Conservation (phyloP, 2,329 filamentous ascomycete genomes). For the Colletotrichum sojae region DNA sequence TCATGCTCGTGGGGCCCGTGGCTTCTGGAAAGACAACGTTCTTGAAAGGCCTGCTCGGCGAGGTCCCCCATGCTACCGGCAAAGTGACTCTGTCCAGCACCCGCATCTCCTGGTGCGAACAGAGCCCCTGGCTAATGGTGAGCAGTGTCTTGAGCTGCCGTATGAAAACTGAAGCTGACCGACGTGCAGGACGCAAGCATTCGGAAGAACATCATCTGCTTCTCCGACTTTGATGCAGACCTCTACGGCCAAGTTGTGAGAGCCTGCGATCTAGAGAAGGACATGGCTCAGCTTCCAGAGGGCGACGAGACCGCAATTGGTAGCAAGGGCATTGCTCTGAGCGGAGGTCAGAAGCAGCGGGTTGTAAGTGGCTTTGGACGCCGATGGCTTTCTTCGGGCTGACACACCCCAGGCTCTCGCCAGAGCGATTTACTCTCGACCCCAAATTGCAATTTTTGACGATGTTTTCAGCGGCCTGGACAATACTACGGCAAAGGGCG, state of each 20-base stretch:
- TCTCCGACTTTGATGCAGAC: constrained; percentile 44
- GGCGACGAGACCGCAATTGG: constrained; percentile 58
- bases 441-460: constrained; percentile 52
- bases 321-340: constrained; percentile 60
- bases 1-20: constrained; percentile 58
- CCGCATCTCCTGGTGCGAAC: constrained; percentile 50
- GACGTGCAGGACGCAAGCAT: constrained; percentile 49
- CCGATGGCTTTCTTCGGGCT: not conserved
- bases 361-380: constrained; percentile 47
- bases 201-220: constrained; percentile 53
- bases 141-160: not conserved
- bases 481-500: constrained; percentile 48
- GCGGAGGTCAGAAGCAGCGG: constrained; percentile 62
- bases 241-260: constrained; percentile 46
- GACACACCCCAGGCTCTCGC: constrained; percentile 51
- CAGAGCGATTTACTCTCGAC: constrained; percentile 54
- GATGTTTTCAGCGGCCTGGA: constrained; percentile 57
- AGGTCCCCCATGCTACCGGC: constrained; percentile 45
- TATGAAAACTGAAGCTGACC: not conserved
- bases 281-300: constrained; percentile 50
- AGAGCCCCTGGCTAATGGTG: constrained; percentile 53
- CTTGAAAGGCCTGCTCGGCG: constrained; percentile 56
- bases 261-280: constrained; percentile 52
- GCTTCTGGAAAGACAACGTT: constrained; percentile 62
- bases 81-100: constrained; percentile 36